Evolutionary conservation across 192 early-diverging fungal genomes (phyloP).

Genomic region (Oehlia diaphana): DNA sequence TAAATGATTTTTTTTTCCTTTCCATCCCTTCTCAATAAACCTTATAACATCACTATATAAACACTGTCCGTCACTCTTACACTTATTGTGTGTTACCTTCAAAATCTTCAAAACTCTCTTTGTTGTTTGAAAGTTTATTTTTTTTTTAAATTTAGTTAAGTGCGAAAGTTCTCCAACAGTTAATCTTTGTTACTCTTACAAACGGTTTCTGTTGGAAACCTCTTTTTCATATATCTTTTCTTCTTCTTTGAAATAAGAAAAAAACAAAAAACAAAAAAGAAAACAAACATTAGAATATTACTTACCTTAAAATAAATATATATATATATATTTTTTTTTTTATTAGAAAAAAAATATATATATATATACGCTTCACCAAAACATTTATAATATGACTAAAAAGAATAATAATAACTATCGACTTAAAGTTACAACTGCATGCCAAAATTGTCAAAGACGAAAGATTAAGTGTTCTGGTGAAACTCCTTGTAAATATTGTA

Average conservation of each 20-base stretch:
- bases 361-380: too few relatives aligned
- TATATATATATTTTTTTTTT: too few relatives aligned
- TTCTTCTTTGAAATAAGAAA: too few relatives aligned
- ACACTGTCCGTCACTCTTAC: neutral
- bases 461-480: slow-evolving; percentile 19
- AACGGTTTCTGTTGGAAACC: too few relatives aligned
- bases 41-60: neutral
- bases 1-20: neutral
- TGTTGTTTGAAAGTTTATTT: too few relatives aligned
- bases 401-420: neutral
- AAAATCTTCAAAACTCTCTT: neutral
- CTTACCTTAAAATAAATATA: too few relatives aligned
- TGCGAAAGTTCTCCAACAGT: too few relatives aligned
- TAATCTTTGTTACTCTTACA: too few relatives aligned
- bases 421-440: slow-evolving; percentile 22
- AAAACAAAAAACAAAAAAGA: too few relatives aligned
- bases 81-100: neutral
- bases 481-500: slow-evolving; percentile 4
- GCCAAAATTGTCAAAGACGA: slow-evolving; percentile 21
- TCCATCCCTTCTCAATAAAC: neutral
- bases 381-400: slow-evolving; percentile 2
- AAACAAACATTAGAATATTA: too few relatives aligned
- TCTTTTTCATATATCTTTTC: too few relatives aligned
- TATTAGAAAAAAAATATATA: neutral
- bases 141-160: too few relatives aligned